phyloP scores from a whole-genome alignment of 2,329 filamentous ascomycete species.

The Hypoxylon sp. region DNA sequence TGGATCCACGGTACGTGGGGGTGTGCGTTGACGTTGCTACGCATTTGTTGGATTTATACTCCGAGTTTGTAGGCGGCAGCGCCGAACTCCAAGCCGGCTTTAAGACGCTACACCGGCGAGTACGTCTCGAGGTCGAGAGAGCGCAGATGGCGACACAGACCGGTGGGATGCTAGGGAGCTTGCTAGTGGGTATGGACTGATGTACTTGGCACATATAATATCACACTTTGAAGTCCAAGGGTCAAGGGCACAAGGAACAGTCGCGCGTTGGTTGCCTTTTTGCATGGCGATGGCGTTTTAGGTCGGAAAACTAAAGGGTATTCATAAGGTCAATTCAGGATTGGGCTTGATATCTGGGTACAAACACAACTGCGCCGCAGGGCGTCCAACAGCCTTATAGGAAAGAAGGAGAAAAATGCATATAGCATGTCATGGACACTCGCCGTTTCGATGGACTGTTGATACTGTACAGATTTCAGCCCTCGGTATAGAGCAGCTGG shows the following conservation, averaged over 20 bases:
- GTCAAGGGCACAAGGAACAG: neutral
- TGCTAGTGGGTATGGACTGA: slow-evolving; percentile 64
- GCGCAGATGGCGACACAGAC: slow-evolving; percentile 87
- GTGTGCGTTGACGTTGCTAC: slow-evolving; percentile 88
- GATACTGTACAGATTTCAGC: neutral
- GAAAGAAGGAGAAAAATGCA: slow-evolving; percentile 5
- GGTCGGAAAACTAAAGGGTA: slow-evolving; percentile 34
- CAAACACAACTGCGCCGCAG: slow-evolving; percentile 8
- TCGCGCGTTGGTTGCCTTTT: slow-evolving; percentile 29
- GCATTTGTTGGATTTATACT: slow-evolving; percentile 88
- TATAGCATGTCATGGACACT: neutral
- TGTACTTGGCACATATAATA: neutral
- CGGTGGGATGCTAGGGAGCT: slow-evolving; percentile 85
- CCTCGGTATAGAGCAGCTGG: neutral
- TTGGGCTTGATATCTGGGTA: slow-evolving; percentile 27
- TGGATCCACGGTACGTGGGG: slow-evolving; percentile 84
- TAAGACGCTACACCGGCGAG: slow-evolving; percentile 76
- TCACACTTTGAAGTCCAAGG: neutral
- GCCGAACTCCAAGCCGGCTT: slow-evolving; percentile 80
- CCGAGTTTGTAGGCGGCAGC: slow-evolving; percentile 81
- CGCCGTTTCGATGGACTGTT: neutral
- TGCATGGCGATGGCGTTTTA: slow-evolving; percentile 62
- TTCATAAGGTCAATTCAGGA: slow-evolving; percentile 20
- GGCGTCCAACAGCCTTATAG: slow-evolving; percentile 3
- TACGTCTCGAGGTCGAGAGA: slow-evolving; percentile 83